Evolutionary conservation across 805 yeast species (phyloP).

Genomic region (Tetrapisispora taiwanensis): DNA sequence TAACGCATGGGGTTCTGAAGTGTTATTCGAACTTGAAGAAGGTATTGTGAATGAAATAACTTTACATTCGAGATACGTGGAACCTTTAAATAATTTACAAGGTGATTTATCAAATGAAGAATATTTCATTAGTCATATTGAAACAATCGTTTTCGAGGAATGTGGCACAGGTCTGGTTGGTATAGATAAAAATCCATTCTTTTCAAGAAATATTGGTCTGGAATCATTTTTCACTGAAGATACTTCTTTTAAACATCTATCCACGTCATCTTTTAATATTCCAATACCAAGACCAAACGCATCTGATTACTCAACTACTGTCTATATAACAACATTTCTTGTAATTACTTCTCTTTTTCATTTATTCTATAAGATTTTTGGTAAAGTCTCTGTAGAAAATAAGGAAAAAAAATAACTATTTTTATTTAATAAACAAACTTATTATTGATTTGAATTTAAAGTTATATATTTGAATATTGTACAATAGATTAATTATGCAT

Average conservation of each 20-base stretch:
- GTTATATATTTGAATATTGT: constrained; percentile 1
- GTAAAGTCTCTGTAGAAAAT: not conserved
- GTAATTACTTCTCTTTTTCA: constrained; percentile 30
- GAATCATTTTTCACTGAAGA: constrained; percentile 39
- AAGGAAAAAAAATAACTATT: not conserved
- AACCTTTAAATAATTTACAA: constrained; percentile 24
- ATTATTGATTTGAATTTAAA: not conserved
- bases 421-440: not conserved
- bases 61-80: constrained; percentile 43
- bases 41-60: constrained; percentile 29
- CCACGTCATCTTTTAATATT: constrained; percentile 15
- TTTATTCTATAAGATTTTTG: constrained; percentile 21
- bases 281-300: constrained; percentile 37
- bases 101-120: constrained; percentile 4
- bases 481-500: constrained; percentile 2
- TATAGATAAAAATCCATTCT: constrained; percentile 31
- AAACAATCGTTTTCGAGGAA: constrained; percentile 41
- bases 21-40: constrained; percentile 30
- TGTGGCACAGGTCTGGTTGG: constrained; percentile 32
- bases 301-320: constrained; percentile 24
- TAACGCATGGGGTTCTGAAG: constrained; percentile 38
- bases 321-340: constrained; percentile 28
- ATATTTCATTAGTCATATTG: constrained; percentile 11
- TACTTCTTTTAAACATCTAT: constrained; percentile 34
- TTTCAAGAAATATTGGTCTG: constrained; percentile 33